Conservation (phyloP, 768 basidiomycete genomes). For the Boletus tylopilopsis region DNA sequence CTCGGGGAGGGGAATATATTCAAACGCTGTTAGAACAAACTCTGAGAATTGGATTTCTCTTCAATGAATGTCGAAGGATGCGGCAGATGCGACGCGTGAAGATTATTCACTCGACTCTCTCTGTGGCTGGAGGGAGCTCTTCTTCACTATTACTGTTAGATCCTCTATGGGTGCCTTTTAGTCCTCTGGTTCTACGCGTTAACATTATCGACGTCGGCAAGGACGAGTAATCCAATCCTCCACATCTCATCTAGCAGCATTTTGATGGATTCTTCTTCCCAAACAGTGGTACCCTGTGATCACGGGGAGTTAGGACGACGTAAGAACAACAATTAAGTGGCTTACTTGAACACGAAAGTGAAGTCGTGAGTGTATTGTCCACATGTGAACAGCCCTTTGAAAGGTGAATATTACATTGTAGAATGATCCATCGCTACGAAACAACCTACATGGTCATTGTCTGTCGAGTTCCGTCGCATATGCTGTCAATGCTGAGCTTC, state of each 20-base stretch:
- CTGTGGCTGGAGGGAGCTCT: too few species aligned
- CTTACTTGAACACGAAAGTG: constrained; percentile 13
- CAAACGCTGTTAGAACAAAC: constrained; percentile 14
- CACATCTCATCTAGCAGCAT: constrained; percentile 13
- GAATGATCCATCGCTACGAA: too few species aligned
- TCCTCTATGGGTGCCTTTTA: too few species aligned
- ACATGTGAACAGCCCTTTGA: constrained; percentile 14
- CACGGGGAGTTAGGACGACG: too few species aligned
- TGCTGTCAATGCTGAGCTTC: not conserved
- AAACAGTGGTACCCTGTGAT: constrained; percentile 18
- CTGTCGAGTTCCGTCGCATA: constrained; percentile 8
- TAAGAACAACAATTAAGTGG: too few species aligned
- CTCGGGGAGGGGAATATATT: constrained; percentile 18
- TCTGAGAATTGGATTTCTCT: constrained; percentile 16
- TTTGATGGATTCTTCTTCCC: constrained; percentile 19
- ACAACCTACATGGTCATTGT: constrained; percentile 6
- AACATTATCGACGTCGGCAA: not conserved
- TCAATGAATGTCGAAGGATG: not conserved
- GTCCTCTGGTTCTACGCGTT: too few species aligned
- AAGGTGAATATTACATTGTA: too few species aligned
- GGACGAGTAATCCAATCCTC: constrained; percentile 12
- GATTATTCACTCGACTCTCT: too few species aligned
- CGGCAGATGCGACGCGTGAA: too few species aligned
- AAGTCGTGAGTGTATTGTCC: constrained; percentile 17
- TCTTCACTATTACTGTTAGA: too few species aligned